Percentiles rank a stretch among this genome's conserved stretches.
Conservation (phyloP, 176 grass and related monocot species). For the maize (Zea mays) region Zm-B73-REFERENCE-NAM-5.0 NC_050097.1:210642001-210642500, state of each 20-base stretch:
- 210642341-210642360: conserved; percentile 12
- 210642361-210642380: conserved; percentile 2
- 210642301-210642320: background rate
- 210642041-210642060: background rate
- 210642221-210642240: background rate
- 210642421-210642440: conserved; percentile 32
- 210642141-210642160: background rate
- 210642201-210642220: background rate
- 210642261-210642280: background rate
- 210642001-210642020: background rate
- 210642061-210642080: background rate
- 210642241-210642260: background rate
- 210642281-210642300: background rate
- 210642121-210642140: background rate
- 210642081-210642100: background rate
- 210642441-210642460: conserved; percentile 72
- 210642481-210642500: conserved; percentile 89
- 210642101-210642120: background rate
- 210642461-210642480: conserved; percentile 81
- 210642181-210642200: background rate
- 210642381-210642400: conserved; percentile 28
- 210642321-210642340: background rate
- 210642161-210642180: background rate
- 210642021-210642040: background rate
- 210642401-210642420: background rate